A percentile compares a stretch with the other conserved stretches of the same genome.
Conservation (phyloP, 1,284 basidiomycete genomes). For the Vanrija sp. region DNA sequence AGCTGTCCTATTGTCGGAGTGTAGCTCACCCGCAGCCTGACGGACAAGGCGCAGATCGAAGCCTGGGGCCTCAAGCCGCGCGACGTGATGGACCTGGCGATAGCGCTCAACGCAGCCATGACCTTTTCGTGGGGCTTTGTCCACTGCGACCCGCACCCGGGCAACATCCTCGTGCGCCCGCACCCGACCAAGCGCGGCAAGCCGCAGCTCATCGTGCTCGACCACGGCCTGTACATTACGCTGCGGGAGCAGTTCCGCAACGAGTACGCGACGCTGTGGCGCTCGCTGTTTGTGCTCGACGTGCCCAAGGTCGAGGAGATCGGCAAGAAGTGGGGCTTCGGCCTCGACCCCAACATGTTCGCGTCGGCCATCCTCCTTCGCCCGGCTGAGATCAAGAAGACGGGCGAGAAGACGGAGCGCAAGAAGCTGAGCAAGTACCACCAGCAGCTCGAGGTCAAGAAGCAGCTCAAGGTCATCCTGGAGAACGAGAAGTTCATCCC, state of each 20-base stretch:
- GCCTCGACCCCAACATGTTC: conserved; percentile 62
- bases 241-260: conserved; percentile 62
- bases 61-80: conserved; percentile 51
- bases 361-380: conserved; percentile 48
- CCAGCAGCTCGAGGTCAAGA: conserved; percentile 52
- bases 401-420: conserved; percentile 18
- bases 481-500: conserved; percentile 53
- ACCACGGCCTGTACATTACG: conserved; percentile 79
- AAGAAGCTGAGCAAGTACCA: conserved; percentile 45
- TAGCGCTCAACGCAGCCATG: conserved; percentile 70
- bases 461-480: conserved; percentile 51
- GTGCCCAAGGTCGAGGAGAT: conserved; percentile 61
- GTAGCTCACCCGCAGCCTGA: conserved; percentile 53
- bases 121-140: conserved; percentile 87
- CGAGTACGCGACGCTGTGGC: conserved; percentile 76
- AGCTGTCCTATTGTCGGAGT: too few species aligned
- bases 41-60: conserved; percentile 56
- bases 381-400: conserved; percentile 42
- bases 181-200: conserved; percentile 58
- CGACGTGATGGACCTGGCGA: conserved; percentile 51
- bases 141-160: conserved; percentile 62
- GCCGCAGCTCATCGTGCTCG: conserved; percentile 73
- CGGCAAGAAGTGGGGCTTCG: conserved; percentile 71
- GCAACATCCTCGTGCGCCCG: conserved; percentile 77
- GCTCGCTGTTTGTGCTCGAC: conserved; percentile 68